Evolutionary conservation across 1,284 basidiomycete species (phyloP).

Genomic region (Rhodotorula sp.): DNA sequence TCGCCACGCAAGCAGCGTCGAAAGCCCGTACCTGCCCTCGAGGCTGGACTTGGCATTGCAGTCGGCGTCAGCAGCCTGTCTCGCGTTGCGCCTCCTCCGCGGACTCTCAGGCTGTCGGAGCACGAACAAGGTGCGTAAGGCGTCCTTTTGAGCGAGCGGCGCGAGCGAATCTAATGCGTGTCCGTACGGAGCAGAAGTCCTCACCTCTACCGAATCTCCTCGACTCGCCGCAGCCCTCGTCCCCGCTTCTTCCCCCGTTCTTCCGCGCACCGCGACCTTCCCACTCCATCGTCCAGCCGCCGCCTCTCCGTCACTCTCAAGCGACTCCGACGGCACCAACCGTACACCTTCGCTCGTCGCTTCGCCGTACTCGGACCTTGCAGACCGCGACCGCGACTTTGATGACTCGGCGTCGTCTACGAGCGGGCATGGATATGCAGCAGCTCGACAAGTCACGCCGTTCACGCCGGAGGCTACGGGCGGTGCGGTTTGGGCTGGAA

Average conservation of each 20-base stretch:
- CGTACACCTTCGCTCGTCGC: slow-evolving; percentile 30
- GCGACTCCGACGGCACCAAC: neutral
- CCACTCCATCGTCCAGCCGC: neutral
- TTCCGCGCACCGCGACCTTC: neutral
- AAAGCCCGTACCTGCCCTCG: neutral
- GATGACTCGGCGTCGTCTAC: neutral
- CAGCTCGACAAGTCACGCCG: neutral
- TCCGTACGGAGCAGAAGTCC: neutral
- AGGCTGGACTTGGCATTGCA: neutral
- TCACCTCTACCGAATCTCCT: neutral
- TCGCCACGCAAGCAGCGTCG: neutral
- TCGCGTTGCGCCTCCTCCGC: no score
- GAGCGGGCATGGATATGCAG: neutral
- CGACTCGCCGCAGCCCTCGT: slow-evolving; percentile 1
- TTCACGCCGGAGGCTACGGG: neutral
- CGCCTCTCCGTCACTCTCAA: neutral
- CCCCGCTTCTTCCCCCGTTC: neutral
- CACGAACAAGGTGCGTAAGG: neutral
- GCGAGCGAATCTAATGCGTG: no score
- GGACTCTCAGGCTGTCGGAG: no score
- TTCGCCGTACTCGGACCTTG: slow-evolving; percentile 20
- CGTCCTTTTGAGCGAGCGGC: neutral
- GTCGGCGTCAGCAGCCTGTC: neutral
- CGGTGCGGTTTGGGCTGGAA: no score
- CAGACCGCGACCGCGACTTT: neutral